Evolutionary conservation across 192 early-diverging fungal genomes (phyloP).

Genomic region (Thoreauomyces humboldtii): DNA sequence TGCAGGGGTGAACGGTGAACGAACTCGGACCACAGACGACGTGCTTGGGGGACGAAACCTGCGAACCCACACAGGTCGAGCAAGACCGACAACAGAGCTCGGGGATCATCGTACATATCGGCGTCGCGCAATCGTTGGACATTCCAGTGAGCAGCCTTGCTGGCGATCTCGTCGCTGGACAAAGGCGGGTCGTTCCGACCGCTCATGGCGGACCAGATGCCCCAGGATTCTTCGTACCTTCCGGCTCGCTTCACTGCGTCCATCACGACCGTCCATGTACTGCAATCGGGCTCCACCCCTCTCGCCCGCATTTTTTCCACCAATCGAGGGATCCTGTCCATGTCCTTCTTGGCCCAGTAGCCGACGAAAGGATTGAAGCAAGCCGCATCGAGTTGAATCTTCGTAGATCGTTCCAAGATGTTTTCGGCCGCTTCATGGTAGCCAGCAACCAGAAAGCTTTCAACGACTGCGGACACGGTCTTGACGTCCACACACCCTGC

Average conservation of each 20-base stretch:
- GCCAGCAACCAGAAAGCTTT: neutral
- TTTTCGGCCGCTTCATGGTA: neutral
- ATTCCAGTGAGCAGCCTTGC: neutral
- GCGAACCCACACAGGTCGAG: conserved; percentile 18
- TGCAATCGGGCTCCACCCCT: conserved; percentile 3
- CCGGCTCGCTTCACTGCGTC: neutral
- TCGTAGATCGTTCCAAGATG: neutral
- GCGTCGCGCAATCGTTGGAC: neutral
- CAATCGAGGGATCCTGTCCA: neutral
- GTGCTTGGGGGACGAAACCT: neutral
- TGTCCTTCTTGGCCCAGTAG: neutral
- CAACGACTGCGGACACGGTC: neutral
- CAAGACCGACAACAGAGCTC: conserved; percentile 8
- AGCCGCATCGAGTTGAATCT: conserved; percentile 1
- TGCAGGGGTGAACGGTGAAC: neutral
- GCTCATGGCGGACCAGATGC: conserved; percentile 6
- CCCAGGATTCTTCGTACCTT: neutral
- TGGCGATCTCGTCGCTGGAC: neutral
- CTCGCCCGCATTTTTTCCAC: neutral
- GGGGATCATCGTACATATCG: neutral
- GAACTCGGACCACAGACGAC: neutral
- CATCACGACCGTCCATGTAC: conserved; percentile 3
- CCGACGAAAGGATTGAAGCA: conserved; percentile 8
- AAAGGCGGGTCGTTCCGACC: neutral
- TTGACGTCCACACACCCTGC: neutral